Conservation (phyloP, 2,329 filamentous ascomycete genomes). For the Ophiognomonia clavigignenti-juglandacearum region DNA sequence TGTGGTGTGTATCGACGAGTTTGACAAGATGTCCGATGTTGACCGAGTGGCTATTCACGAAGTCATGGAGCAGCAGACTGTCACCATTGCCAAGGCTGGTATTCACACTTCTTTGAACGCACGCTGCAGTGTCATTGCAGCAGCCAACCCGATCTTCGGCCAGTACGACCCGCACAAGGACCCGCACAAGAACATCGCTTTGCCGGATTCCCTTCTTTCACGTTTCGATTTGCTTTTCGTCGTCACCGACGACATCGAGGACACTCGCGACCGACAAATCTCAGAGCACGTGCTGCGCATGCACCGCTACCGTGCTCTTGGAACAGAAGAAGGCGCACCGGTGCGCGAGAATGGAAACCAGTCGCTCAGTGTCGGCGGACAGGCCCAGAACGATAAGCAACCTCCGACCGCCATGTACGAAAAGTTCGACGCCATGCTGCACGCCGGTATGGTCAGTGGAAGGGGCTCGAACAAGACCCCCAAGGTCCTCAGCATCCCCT, state of each 20-base stretch:
- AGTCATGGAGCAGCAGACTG: constrained; percentile 99
- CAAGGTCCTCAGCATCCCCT: constrained; percentile 90
- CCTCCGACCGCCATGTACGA: constrained; percentile 85
- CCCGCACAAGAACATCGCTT: constrained; percentile 95
- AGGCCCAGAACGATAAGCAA: constrained; percentile 68
- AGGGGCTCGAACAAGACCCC: constrained; percentile 72
- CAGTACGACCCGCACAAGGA: constrained; percentile 99
- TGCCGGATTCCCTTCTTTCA: constrained; percentile 91
- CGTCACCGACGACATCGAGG: constrained; percentile 97
- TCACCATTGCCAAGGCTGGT: constrained; percentile 96
- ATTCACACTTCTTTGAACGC: constrained; percentile 98
- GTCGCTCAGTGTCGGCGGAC: constrained; percentile 79
- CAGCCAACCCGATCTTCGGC: constrained; percentile 95
- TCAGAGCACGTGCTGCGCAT: constrained; percentile 97
- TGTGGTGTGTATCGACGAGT: constrained; percentile 98
- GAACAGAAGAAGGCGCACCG: constrained; percentile 89
- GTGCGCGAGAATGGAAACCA: constrained; percentile 85
- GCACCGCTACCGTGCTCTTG: constrained; percentile 90
- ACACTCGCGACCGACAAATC: constrained; percentile 81
- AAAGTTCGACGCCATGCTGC: constrained; percentile 94
- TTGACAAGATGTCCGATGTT: constrained; percentile 99
- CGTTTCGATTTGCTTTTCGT: constrained; percentile 98
- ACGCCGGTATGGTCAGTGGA: constrained; percentile 79
- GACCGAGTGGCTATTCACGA: constrained; percentile 98
- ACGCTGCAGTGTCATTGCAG: constrained; percentile 91